Evolutionary conservation across 306 rosid species (phyloP), one percentile per base, ranked within the genome.

Genomic region (cucumber (Cucumis sativus)): DNA sequence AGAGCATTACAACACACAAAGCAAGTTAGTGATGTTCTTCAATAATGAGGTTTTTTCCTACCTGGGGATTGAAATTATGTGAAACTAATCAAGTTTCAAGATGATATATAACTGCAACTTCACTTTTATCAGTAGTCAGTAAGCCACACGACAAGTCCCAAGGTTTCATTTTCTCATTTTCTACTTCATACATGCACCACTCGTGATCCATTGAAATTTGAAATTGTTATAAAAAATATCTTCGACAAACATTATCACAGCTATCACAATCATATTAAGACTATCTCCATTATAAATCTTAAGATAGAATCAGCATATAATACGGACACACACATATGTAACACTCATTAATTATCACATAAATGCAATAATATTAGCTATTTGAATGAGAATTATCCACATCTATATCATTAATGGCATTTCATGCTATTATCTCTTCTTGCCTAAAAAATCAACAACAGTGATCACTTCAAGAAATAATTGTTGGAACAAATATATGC

Each of bases 31-130:
- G 20, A 55, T 57, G 35, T 55, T 56, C 33, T 56, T n/a, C 57
- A 75, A 57, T 33, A 58, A 57, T 39, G 78, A 58, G n/a, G 41
- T 37, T 56, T 55, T 55, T 55, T 74, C 64, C 63, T 54, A 49
- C 63, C 61, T 73, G 77, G 77, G 63, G 61, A 73, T 52, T 73
- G 58, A 25, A 52, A 52, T 39, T 75, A 17, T 49, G 41, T 55
- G 7, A 37, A 75, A 75, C 78, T 56, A 75, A 75, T 25, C 67
- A 75, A 55, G 65, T 75, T 57, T 57, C 67, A 75, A 75, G 78
- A 57, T 20, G 62, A 51, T 73, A 17, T 52, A 9, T 5, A 5
- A 10, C 64, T 30, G 52, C 18, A 74, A 74, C 65, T 10, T 57
- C 78, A 57, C 66, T 57, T 35, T 35, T 75, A 69, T 41, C 75